These are phyloP conservation scores for Spathaspora hagerdaliae DNA, from an alignment of 805 yeast species.

Conservation along the genomic window DNA sequence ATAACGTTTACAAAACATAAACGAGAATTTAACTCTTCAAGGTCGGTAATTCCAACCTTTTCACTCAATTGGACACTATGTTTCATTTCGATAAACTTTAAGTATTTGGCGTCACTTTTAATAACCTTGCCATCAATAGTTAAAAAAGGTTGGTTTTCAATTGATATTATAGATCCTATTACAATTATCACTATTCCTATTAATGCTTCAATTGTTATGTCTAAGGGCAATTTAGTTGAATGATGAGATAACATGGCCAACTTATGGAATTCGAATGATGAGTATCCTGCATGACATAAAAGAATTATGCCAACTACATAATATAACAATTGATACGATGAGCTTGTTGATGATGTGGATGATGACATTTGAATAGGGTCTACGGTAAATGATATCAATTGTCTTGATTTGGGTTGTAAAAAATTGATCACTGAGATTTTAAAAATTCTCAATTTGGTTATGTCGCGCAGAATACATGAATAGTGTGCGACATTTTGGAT, in stretches of 20 bases:
- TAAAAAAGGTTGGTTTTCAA: constrained; percentile 17
- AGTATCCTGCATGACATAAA: constrained; percentile 49
- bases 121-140: constrained; percentile 25
- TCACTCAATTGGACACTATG: constrained; percentile 48
- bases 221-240: constrained; percentile 33
- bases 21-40: constrained; percentile 45
- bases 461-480: too few relatives aligned
- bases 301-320: constrained; percentile 14
- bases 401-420: too few relatives aligned
- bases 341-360: too few relatives aligned
- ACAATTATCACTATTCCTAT: constrained; percentile 44
- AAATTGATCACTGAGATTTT: too few relatives aligned
- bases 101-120: constrained; percentile 23
- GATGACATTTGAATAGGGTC: too few relatives aligned
- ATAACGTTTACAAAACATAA: constrained; percentile 49
- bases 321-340: neutral
- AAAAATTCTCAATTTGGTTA: too few relatives aligned
- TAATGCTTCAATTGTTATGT: constrained; percentile 48
- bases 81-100: constrained; percentile 44
- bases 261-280: constrained; percentile 50
- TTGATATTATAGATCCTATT: constrained; percentile 33
- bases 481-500: too few relatives aligned
- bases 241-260: constrained; percentile 13
- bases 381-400: too few relatives aligned
- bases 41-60: constrained; percentile 43